Conservation (phyloP, 805 yeast genomes). For the Candida dajiaensis region DNA sequence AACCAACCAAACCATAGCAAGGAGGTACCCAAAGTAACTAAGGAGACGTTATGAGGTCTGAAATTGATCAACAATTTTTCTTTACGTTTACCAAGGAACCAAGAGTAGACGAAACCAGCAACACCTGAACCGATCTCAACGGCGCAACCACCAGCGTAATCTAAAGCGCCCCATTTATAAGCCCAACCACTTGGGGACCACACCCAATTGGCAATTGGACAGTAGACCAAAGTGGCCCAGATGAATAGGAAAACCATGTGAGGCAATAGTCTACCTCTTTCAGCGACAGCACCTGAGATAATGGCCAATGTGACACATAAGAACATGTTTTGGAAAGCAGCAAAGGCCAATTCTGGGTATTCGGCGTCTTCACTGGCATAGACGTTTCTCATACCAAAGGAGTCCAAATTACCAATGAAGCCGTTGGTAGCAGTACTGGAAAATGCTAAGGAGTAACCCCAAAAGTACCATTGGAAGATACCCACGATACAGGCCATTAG, state of each 20-base stretch:
- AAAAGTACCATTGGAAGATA: conserved; percentile 90
- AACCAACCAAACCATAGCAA: conserved; percentile 95
- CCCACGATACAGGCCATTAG: conserved; percentile 69
- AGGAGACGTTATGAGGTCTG: conserved; percentile 91
- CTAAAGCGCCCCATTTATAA: conserved; percentile 82
- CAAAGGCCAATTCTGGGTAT: conserved; percentile 81
- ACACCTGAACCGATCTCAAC: conserved; percentile 91
- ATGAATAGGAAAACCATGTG: conserved; percentile 73
- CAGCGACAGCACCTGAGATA: conserved; percentile 88
- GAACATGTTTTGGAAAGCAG: conserved; percentile 87
- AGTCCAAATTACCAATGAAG: conserved; percentile 81
- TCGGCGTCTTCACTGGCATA: conserved; percentile 38
- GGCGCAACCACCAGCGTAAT: conserved; percentile 98
- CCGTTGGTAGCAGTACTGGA: conserved; percentile 72
- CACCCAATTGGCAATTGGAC: conserved; percentile 94
- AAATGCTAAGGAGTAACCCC: conserved; percentile 96
- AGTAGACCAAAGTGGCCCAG: conserved; percentile 89
- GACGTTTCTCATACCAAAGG: conserved; percentile 76
- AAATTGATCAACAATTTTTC: conserved; percentile 73
- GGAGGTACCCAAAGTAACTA: conserved; percentile 83
- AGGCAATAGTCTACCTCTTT: conserved; percentile 86
- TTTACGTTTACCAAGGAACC: conserved; percentile 74
- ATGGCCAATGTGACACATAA: conserved; percentile 88
- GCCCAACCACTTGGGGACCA: conserved; percentile 98
- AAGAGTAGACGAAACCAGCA: conserved; percentile 82